Evolutionary conservation across 345 rosid genomes (phyloP).

Genomic region (Camelina hispida): DNA sequence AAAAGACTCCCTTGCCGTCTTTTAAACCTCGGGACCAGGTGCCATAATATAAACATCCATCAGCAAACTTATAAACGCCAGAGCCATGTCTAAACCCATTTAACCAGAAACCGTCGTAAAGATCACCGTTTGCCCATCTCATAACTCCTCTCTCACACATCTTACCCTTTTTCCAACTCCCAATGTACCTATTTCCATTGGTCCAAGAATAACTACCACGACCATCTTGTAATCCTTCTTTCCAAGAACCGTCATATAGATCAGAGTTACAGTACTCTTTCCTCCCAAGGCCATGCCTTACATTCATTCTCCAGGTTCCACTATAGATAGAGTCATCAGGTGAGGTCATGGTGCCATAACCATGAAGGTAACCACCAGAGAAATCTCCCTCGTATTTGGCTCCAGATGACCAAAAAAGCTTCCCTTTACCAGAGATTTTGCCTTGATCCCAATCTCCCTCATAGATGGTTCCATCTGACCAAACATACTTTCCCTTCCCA

Average conservation of each 20-base stretch:
- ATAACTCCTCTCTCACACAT: conserved; percentile 90
- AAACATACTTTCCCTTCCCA: conserved; percentile 78
- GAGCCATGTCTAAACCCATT: conserved; percentile 81
- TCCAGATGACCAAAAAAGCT: conserved; percentile 72
- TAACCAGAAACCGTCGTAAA: conserved; percentile 80
- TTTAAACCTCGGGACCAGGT: conserved; percentile 76
- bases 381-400: conserved; percentile 83
- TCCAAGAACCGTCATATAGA: conserved; percentile 85
- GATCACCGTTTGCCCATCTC: conserved; percentile 89
- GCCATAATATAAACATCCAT: conserved; percentile 88
- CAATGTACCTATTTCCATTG: conserved; percentile 75
- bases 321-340: conserved; percentile 63
- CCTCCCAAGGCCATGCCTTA: conserved; percentile 80
- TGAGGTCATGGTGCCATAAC: conserved; percentile 66
- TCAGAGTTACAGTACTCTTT: conserved; percentile 74
- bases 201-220: conserved; percentile 82
- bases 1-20: conserved; percentile 91
- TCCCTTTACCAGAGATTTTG: conserved; percentile 83
- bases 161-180: conserved; percentile 81
- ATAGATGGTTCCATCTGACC: conserved; percentile 72
- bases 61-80: conserved; percentile 76
- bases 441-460: conserved; percentile 92
- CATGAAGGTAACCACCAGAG: conserved; percentile 90
- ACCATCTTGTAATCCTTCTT: conserved; percentile 89
- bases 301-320: conserved; percentile 91